phyloP scores from a whole-genome alignment of 495 filamentous ascomycete genomes.

The Tetracladium setigerum region DNA sequence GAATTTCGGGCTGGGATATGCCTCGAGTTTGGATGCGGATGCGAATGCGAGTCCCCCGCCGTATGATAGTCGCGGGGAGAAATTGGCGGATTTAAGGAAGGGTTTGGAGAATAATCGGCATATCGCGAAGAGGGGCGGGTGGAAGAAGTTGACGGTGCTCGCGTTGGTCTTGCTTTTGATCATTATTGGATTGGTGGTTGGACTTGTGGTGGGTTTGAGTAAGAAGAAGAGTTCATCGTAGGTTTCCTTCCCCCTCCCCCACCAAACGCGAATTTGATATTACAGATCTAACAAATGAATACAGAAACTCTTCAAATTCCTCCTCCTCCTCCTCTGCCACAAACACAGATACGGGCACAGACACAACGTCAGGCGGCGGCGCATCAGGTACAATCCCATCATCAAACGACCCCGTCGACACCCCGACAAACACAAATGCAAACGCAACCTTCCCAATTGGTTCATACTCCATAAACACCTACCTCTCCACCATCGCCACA shows the following conservation, averaged over 20 bases:
- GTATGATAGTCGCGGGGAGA: slow-evolving; percentile 10
- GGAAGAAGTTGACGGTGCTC: slow-evolving; percentile 29
- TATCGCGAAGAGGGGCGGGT: slow-evolving; percentile 29
- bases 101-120: slow-evolving; percentile 8
- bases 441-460: slow-evolving; percentile 41
- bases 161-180: slow-evolving; percentile 23
- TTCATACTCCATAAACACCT: slow-evolving; percentile 45
- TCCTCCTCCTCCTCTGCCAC: background rate
- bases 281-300: background rate
- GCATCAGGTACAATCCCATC: slow-evolving; percentile 7
- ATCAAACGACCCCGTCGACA: background rate
- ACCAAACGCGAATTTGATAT: no score
- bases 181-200: slow-evolving; percentile 34
- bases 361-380: background rate
- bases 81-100: slow-evolving; percentile 8
- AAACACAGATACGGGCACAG: background rate
- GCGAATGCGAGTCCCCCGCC: slow-evolving; percentile 7
- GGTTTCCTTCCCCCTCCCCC: background rate
- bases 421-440: slow-evolving; percentile 6
- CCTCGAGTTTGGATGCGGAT: slow-evolving; percentile 6
- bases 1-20: background rate
- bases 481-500: slow-evolving; percentile 37
- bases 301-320: background rate
- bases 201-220: slow-evolving; percentile 37
- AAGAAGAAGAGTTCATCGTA: slow-evolving; percentile 10